phyloP scores from a whole-genome alignment of 768 basidiomycete genomes.

The Naganishia kalamii region DNA sequence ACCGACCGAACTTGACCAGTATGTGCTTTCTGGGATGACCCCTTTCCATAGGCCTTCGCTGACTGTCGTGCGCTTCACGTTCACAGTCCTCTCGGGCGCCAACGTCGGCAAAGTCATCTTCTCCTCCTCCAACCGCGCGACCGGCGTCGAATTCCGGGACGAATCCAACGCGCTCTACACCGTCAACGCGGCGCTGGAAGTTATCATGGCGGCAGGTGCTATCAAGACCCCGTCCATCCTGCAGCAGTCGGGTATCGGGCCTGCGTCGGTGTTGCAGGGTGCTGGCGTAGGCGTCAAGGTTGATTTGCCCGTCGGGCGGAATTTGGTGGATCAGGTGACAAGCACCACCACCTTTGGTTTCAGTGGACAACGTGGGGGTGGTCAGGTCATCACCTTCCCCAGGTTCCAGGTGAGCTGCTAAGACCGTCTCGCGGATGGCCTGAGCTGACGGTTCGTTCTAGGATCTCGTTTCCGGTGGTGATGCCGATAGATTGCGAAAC shows the following conservation, averaged over 20 bases:
- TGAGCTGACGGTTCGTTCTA: not conserved
- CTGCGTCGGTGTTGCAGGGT: constrained; percentile 25
- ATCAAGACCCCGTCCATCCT: constrained; percentile 39
- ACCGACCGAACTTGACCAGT: constrained; percentile 33
- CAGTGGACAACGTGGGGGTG: constrained; percentile 25
- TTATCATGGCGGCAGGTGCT: constrained; percentile 39
- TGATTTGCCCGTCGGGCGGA: constrained; percentile 37
- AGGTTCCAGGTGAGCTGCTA: constrained; percentile 23
- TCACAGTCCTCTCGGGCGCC: constrained; percentile 29
- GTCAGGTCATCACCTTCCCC: constrained; percentile 30
- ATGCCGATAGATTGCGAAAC: constrained; percentile 26
- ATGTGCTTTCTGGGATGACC: not conserved
- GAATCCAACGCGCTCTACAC: constrained; percentile 28
- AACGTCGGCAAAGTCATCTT: constrained; percentile 34
- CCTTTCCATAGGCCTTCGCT: not conserved
- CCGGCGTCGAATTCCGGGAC: constrained; percentile 36
- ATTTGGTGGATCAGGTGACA: constrained; percentile 39
- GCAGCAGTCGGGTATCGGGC: constrained; percentile 41
- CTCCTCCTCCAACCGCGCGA: constrained; percentile 27
- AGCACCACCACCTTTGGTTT: constrained; percentile 31
- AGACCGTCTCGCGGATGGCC: not conserved
- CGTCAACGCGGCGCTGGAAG: constrained; percentile 35
- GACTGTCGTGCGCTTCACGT: not conserved
- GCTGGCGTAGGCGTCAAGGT: constrained; percentile 33
- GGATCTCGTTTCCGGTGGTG: constrained; percentile 29